phyloP scores from a whole-genome alignment of 2,329 filamentous ascomycete species.

The Talaromyces funiculosus region DNA sequence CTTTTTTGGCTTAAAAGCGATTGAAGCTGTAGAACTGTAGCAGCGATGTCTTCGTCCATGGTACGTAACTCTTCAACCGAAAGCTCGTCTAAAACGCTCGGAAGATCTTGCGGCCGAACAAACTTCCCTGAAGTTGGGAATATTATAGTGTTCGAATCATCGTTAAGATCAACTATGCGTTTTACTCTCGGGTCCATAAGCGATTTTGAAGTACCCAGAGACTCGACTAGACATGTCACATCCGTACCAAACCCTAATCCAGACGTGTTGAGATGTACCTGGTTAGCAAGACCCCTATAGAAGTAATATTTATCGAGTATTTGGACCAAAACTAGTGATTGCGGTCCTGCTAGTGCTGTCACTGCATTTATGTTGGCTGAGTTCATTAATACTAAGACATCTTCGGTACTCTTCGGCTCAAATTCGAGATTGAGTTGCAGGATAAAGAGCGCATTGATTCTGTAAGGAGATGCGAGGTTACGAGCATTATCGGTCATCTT shows the following conservation, averaged over 20 bases:
- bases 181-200: neutral
- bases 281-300: slow-evolving; percentile 10
- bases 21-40: neutral
- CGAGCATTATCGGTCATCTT: slow-evolving; percentile 29
- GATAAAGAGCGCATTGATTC: slow-evolving; percentile 27
- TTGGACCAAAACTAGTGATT: slow-evolving; percentile 6
- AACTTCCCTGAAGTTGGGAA: neutral
- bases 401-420: neutral
- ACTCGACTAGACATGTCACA: slow-evolving; percentile 6
- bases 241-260: slow-evolving; percentile 6
- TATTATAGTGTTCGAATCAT: neutral
- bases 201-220: neutral
- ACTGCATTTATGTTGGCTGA: slow-evolving; percentile 12
- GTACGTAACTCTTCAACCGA: neutral
- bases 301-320: slow-evolving; percentile 10
- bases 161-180: neutral
- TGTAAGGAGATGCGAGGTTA: slow-evolving; percentile 21
- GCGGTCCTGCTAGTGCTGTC: slow-evolving; percentile 11
- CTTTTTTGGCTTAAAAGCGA: neutral
- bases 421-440: slow-evolving; percentile 10
- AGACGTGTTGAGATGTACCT: slow-evolving; percentile 3
- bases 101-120: neutral
- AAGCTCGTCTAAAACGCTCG: neutral
- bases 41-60: neutral
- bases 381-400: slow-evolving; percentile 5